Percentiles rank a stretch among this genome's conserved stretches.
Conservation (phyloP, 768 basidiomycete species). For the Pleurotus sapidus region DNA sequence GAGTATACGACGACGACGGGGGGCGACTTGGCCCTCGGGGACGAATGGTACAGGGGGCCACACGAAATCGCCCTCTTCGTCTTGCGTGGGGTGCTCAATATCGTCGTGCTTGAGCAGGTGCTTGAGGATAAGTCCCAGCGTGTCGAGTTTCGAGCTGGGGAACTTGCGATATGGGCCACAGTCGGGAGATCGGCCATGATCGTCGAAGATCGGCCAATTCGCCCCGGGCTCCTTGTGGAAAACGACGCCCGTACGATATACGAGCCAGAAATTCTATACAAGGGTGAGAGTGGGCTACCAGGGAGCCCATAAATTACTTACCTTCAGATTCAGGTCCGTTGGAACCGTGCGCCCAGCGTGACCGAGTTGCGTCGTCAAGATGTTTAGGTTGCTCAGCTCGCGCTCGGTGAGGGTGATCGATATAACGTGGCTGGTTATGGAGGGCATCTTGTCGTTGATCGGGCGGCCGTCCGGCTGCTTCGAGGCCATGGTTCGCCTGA, state of each 20-base stretch:
- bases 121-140: not conserved
- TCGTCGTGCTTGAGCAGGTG: not conserved
- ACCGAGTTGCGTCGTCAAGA: not conserved
- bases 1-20: too few relatives aligned
- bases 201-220: not conserved
- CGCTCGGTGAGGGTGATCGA: not conserved
- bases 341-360: not conserved
- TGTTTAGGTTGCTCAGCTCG: not conserved
- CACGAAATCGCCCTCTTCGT: not conserved
- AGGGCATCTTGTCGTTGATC: not conserved
- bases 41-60: not conserved
- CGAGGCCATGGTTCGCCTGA: constrained; percentile 6
- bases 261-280: not conserved
- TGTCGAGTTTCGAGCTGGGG: not conserved
- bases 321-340: not conserved
- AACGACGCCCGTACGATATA: not conserved
- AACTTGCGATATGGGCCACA: not conserved
- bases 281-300: not conserved
- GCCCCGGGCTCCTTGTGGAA: not conserved
- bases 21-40: not conserved
- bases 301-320: not conserved
- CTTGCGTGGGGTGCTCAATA: not conserved
- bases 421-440: not conserved
- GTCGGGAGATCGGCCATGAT: too few relatives aligned
- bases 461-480: not conserved